These are phyloP conservation scores for Russula olivacea DNA, from an alignment of 768 basidiomycete species.

Conservation along the genomic window DNA sequence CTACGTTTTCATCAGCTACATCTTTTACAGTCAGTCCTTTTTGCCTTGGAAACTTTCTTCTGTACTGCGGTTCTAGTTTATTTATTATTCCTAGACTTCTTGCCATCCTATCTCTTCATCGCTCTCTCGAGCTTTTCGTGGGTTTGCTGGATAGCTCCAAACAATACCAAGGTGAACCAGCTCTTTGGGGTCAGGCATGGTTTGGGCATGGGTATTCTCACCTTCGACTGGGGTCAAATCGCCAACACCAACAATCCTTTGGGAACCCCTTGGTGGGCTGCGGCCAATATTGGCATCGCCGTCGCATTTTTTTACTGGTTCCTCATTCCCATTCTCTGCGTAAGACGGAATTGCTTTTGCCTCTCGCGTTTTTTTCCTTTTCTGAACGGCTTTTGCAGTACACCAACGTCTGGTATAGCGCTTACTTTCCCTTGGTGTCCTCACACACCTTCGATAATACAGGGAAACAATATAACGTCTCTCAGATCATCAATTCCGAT, in stretches of 20 bases:
- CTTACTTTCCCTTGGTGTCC: slow-evolving; percentile 30
- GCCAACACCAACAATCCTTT: slow-evolving; percentile 65
- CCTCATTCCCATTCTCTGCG: slow-evolving; percentile 53
- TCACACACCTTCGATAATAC: slow-evolving; percentile 62
- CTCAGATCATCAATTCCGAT: slow-evolving; percentile 48
- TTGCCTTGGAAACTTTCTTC: no score
- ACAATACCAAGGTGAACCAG: slow-evolving; percentile 65
- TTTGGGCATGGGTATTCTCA: no score
- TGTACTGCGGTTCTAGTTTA: no score
- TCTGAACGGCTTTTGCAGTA: slow-evolving; percentile 30
- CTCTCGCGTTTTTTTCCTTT: neutral
- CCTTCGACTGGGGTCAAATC: slow-evolving; percentile 79
- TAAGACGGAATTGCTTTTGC: slow-evolving; percentile 3
- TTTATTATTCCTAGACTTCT: slow-evolving; percentile 23
- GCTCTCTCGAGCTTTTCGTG: slow-evolving; percentile 37
- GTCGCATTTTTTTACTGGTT: slow-evolving; percentile 69
- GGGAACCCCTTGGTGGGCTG: slow-evolving; percentile 81
- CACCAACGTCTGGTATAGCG: slow-evolving; percentile 15
- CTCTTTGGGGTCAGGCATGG: no score
- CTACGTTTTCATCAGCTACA: no score
- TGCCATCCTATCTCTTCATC: slow-evolving; percentile 21
- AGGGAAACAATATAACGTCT: slow-evolving; percentile 52
- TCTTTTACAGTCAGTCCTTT: no score
- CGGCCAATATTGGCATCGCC: slow-evolving; percentile 58
- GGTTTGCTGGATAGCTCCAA: slow-evolving; percentile 63